These are phyloP conservation scores for Anastatica hierochuntica DNA, from an alignment of 345 rosid genomes.

Conservation along the genomic window DNA sequence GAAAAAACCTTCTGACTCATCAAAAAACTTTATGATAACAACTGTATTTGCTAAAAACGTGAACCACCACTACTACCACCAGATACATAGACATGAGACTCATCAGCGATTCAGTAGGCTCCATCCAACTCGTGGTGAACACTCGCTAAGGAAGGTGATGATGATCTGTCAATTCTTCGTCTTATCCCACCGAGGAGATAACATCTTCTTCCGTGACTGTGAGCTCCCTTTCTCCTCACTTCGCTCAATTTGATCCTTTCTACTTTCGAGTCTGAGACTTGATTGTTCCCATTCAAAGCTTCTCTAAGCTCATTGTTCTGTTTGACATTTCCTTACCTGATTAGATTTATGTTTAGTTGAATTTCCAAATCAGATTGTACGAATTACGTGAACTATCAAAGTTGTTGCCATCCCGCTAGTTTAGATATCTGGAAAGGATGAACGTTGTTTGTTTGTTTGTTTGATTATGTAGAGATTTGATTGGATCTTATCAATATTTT, in stretches of 20 bases:
- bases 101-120: conserved; percentile 16
- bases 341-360: not conserved
- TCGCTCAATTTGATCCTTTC: not conserved
- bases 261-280: not conserved
- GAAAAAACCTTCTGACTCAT: not conserved
- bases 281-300: not conserved
- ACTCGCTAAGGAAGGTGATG: conserved; percentile 3
- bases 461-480: not conserved
- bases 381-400: too few relatives aligned
- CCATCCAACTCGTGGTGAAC: not conserved
- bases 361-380: conserved; percentile 6
- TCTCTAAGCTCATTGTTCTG: conserved; percentile 9
- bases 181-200: conserved; percentile 94
- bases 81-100: not conserved
- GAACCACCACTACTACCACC: conserved; percentile 17
- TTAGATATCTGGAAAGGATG: not conserved
- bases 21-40: conserved; percentile 6
- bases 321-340: not conserved
- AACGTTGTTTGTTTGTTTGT: not conserved
- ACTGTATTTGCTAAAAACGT: conserved; percentile 9
- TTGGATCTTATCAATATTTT: too few relatives aligned
- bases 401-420: too few relatives aligned
- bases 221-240: too few relatives aligned
- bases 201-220: conserved; percentile 97
- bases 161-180: conserved; percentile 99